These are phyloP conservation scores for Populus hybrid DNA, from an alignment of 441 rosid genomes.

Conservation along the genomic window DNA sequence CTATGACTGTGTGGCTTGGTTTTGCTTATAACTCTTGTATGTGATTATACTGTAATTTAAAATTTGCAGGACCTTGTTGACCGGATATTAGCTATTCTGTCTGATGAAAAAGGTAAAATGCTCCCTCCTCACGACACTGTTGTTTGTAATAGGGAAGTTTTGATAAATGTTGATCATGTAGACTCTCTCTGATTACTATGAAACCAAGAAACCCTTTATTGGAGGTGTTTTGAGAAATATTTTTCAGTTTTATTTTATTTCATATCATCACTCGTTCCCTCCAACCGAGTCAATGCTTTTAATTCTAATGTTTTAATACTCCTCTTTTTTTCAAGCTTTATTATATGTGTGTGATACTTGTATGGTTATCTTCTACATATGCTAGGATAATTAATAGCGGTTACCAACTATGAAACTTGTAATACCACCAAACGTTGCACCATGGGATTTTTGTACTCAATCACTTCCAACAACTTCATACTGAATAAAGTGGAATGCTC, in stretches of 20 bases:
- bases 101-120: constrained; percentile 72
- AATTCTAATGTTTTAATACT: neutral
- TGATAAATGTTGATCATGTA: neutral
- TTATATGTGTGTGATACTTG: neutral
- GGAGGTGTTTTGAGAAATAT: neutral
- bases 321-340: neutral
- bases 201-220: neutral
- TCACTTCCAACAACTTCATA: neutral
- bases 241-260: neutral
- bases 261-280: neutral
- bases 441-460: neutral
- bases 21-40: neutral
- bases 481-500: neutral
- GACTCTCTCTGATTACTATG: neutral
- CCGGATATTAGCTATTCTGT: constrained; percentile 61
- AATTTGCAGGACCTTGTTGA: constrained; percentile 85
- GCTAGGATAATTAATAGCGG: neutral
- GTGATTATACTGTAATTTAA: constrained; percentile 20
- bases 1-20: neutral
- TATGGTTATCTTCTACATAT: neutral
- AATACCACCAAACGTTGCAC: neutral
- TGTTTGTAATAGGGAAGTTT: neutral
- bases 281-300: neutral
- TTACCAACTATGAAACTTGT: neutral
- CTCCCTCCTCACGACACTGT: neutral